phyloP scores from a whole-genome alignment of 2,329 filamentous ascomycete species.

The Botrytis hyacinthi region DNA sequence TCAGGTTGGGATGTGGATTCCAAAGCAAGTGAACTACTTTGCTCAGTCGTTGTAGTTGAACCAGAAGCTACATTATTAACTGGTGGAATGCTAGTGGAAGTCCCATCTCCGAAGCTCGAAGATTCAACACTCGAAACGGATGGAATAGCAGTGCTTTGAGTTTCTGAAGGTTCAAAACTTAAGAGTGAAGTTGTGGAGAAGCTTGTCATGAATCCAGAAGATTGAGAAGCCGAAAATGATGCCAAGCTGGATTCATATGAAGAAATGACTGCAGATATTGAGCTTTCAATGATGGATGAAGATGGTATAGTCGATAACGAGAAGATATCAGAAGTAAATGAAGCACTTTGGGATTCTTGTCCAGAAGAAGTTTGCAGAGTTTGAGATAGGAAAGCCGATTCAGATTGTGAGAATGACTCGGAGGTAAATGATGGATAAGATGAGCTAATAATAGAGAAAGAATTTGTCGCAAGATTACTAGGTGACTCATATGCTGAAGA shows the following conservation, averaged over 20 bases:
- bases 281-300: neutral
- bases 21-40: neutral
- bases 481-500: neutral
- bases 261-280: neutral
- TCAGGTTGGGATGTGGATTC: neutral
- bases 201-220: neutral
- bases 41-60: neutral
- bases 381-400: neutral
- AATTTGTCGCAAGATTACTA: neutral
- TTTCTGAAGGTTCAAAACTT: neutral
- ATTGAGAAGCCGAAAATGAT: slow-evolving; percentile 5
- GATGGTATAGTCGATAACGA: neutral
- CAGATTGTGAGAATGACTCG: neutral
- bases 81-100: neutral
- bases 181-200: neutral
- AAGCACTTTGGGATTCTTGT: neutral
- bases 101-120: neutral
- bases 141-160: neutral
- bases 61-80: neutral
- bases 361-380: neutral
- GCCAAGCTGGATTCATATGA: neutral
- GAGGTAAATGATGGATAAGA: neutral
- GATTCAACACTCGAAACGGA: neutral
- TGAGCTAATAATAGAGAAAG: neutral
- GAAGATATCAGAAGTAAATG: neutral